phyloP scores from a whole-genome alignment of 129 eudicot species.

The Chrysanthemum makinoi region DNA sequence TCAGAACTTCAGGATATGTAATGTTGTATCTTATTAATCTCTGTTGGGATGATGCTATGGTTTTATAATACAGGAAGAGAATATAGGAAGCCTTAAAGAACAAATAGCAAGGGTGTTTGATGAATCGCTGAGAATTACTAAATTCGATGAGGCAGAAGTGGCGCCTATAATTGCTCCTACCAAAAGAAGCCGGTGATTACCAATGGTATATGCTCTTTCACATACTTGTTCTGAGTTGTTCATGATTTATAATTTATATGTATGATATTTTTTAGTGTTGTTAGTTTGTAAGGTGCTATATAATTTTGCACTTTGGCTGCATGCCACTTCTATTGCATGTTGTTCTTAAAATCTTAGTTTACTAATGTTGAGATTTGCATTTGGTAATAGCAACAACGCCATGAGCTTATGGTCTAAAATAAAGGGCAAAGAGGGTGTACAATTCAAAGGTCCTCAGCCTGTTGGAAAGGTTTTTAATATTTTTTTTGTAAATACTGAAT shows the following conservation, averaged over 20 bases:
- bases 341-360: not conserved
- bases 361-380: conserved; percentile 22
- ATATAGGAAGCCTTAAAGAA: conserved; percentile 62
- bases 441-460: conserved; percentile 63
- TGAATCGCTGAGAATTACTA: conserved; percentile 53
- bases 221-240: not conserved
- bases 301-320: conserved; percentile 9
- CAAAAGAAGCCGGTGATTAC: conserved; percentile 76
- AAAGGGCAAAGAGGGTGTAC: conserved; percentile 51
- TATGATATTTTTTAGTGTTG: not conserved
- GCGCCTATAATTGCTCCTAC: conserved; percentile 61
- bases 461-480: conserved; percentile 97
- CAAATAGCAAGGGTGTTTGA: conserved; percentile 65
- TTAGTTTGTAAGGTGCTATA: no score
- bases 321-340: not conserved
- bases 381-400: conserved; percentile 77
- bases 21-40: not conserved
- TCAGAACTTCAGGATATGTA: not conserved
- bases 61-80: conserved; percentile 47
- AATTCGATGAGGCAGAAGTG: conserved; percentile 60
- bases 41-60: conserved; percentile 14
- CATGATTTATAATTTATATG: not conserved
- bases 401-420: conserved; percentile 74
- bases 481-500: not conserved
- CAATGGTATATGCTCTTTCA: conserved; percentile 59